Evolutionary conservation across 495 filamentous ascomycete genomes (phyloP).

Genomic region (Corynascus novoguineensis): DNA sequence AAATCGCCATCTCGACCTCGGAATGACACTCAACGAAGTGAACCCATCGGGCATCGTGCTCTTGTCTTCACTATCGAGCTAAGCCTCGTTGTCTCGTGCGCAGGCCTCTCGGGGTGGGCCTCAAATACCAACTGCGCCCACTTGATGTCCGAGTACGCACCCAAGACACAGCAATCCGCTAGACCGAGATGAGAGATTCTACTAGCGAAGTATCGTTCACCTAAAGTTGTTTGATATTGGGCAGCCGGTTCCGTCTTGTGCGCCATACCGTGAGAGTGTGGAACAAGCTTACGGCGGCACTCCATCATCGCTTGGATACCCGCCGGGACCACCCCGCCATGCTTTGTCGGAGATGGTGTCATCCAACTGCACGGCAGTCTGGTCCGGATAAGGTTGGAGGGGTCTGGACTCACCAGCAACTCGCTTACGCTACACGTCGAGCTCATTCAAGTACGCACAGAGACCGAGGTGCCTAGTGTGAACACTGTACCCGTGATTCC

Average conservation of each 20-base stretch:
- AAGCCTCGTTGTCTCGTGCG: background rate
- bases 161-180: background rate
- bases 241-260: too few species aligned
- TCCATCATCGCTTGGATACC: background rate
- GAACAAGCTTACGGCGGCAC: background rate
- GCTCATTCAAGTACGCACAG: background rate
- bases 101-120: background rate
- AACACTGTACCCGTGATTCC: too few species aligned
- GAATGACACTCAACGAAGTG: background rate
- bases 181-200: background rate
- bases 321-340: background rate
- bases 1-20: constrained; percentile 16
- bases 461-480: background rate
- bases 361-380: background rate
- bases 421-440: background rate
- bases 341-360: background rate
- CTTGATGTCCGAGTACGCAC: too few species aligned
- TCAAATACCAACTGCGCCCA: too few species aligned
- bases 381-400: background rate
- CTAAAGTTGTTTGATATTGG: too few species aligned
- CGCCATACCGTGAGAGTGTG: too few species aligned
- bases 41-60: constrained; percentile 10
- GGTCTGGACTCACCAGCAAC: background rate
- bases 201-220: too few species aligned
- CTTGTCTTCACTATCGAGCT: background rate